Conservation (phyloP, 805 yeast species). For the Sugiyamaella mastotermitis region DNA sequence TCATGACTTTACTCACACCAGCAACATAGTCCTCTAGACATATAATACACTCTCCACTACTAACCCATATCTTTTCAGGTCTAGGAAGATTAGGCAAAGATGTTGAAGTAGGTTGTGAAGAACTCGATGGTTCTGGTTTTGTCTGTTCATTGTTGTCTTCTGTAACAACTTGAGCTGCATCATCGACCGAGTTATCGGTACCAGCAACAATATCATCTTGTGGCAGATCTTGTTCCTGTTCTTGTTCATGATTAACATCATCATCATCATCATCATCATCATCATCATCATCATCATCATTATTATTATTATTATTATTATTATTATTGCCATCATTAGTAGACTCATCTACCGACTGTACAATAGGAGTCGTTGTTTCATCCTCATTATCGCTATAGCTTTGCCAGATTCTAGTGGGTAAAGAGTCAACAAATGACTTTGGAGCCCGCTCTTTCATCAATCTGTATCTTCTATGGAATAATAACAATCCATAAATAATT, state of each 20-base stretch:
- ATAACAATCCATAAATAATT: conserved; percentile 31
- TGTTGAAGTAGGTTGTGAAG: neutral
- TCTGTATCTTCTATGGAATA: conserved; percentile 31
- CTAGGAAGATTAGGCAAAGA: conserved; percentile 3
- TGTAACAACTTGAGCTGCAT: neutral
- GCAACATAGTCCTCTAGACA: conserved; percentile 50
- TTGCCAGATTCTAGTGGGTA: conserved; percentile 34
- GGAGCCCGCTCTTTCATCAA: conserved; percentile 34
- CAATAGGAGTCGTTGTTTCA: too few relatives aligned
- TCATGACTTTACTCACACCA: conserved; percentile 42
- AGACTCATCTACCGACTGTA: conserved; percentile 2
- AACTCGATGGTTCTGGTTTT: neutral
- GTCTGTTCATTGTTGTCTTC: neutral
- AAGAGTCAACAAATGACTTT: conserved; percentile 29
- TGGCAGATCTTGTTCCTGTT: neutral
- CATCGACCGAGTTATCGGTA: neutral
- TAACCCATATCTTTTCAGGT: conserved; percentile 33
- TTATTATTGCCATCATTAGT: neutral
- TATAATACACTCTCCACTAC: conserved; percentile 52
- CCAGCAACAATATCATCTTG: neutral
- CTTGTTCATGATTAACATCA: neutral
- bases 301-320: neutral
- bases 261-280: neutral
- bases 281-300: neutral
- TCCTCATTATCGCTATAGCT: conserved; percentile 5